A percentile compares a stretch with the other conserved stretches of the same genome.
Conservation (phyloP, 768 basidiomycete species). For the Boletellus ananas region DNA sequence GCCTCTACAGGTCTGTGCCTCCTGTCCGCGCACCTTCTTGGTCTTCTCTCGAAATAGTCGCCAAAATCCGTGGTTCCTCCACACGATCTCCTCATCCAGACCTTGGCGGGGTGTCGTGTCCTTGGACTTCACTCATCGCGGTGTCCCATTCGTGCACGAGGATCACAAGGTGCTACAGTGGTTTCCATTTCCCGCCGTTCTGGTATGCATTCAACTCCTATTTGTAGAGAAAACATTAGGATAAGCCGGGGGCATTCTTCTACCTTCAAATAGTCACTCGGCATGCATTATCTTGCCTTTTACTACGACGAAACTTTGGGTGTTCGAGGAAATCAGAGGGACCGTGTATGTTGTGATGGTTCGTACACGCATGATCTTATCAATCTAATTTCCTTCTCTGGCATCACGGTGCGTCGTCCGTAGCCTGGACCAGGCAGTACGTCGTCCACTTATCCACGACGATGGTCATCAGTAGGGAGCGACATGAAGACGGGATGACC, state of each 20-base stretch:
- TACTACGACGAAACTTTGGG: constrained; percentile 77
- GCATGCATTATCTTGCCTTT: constrained; percentile 61
- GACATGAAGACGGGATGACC: too few species aligned
- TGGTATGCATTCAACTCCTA: constrained; percentile 40
- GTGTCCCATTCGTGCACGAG: too few species aligned
- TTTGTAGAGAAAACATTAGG: background rate
- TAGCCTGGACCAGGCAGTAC: constrained; percentile 63
- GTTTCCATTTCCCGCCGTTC: constrained; percentile 66
- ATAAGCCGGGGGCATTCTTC: constrained; percentile 62
- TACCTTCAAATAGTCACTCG: constrained; percentile 64
- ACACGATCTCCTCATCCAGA: too few species aligned
- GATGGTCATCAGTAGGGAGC: constrained; percentile 46
- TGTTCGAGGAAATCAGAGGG: constrained; percentile 81
- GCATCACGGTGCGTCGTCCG: constrained; percentile 53
- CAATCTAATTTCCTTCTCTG: background rate
- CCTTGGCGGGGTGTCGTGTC: too few species aligned
- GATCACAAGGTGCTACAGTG: constrained; percentile 35
- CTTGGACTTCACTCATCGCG: too few species aligned
- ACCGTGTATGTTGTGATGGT: constrained; percentile 57
- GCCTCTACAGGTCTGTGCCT: too few species aligned
- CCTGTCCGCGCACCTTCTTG: too few species aligned
- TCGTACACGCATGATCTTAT: background rate
- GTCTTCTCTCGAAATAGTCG: too few species aligned
- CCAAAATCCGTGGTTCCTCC: too few species aligned
- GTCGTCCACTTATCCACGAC: constrained; percentile 55